Percentiles rank a stretch among this genome's conserved stretches.
Evolutionary conservation across 805 yeast species (phyloP).

Genomic region (Hanseniaspora taiwanica): DNA sequence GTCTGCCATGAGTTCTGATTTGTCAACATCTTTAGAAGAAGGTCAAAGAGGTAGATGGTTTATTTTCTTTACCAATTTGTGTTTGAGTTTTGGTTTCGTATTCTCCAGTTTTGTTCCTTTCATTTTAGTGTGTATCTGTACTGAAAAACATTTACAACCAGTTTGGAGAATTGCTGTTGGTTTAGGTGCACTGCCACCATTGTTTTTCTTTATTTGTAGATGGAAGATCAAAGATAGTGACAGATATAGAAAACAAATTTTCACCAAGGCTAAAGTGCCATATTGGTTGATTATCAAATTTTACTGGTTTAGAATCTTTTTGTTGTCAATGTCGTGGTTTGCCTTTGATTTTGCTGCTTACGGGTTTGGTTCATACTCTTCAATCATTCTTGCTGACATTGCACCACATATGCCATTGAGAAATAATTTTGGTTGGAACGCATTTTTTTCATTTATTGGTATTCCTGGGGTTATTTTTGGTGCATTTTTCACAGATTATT

Average conservation of each 20-base stretch:
- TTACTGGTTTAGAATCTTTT: conserved; percentile 67
- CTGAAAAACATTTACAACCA: conserved; percentile 53
- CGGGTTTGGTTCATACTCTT: conserved; percentile 77
- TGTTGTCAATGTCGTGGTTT: conserved; percentile 78
- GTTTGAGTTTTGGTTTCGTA: conserved; percentile 85
- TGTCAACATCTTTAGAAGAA: conserved; percentile 80
- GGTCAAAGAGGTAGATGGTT: conserved; percentile 85
- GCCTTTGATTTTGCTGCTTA: conserved; percentile 80
- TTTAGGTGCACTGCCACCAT: conserved; percentile 80
- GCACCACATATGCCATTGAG: conserved; percentile 48
- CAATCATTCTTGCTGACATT: conserved; percentile 49
- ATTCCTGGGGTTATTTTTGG: conserved; percentile 89
- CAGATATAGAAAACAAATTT: conserved; percentile 54
- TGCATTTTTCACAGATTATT: conserved; percentile 63
- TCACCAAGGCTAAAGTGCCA: conserved; percentile 58
- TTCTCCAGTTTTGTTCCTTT: conserved; percentile 73
- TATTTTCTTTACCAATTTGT: conserved; percentile 75
- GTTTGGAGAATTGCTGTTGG: conserved; percentile 92
- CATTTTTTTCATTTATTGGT: conserved; percentile 76
- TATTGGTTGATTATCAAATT: conserved; percentile 56
- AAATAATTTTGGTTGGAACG: conserved; percentile 84
- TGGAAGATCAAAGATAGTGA: conserved; percentile 63
- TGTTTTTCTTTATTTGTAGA: conserved; percentile 65
- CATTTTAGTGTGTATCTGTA: conserved; percentile 74
- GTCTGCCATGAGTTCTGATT: conserved; percentile 86